A percentile compares a stretch with the other conserved stretches of the same genome.
phyloP scores from a whole-genome alignment of 1,139 yeast genomes.

The Nakaseomyces sp. region DNA sequence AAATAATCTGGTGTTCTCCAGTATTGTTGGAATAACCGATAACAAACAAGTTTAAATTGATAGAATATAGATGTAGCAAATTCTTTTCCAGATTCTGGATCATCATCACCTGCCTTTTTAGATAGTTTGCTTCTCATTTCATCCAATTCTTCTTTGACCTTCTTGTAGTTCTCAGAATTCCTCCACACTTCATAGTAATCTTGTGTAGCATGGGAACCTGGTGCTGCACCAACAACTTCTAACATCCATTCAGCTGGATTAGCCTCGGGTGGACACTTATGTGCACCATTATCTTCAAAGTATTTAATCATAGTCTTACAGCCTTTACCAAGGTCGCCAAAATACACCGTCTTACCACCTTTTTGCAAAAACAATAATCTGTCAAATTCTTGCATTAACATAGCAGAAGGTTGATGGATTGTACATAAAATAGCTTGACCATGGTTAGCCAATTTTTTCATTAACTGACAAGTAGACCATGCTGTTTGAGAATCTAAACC shows the following conservation, averaged over 20 bases:
- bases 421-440: slow-evolving; percentile 83
- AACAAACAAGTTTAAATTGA: slow-evolving; percentile 46
- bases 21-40: slow-evolving; percentile 47
- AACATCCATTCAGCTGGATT: slow-evolving; percentile 85
- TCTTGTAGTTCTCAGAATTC: slow-evolving; percentile 45
- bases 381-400: slow-evolving; percentile 68
- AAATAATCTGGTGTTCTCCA: slow-evolving; percentile 58
- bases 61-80: slow-evolving; percentile 36
- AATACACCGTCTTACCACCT: slow-evolving; percentile 75
- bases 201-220: slow-evolving; percentile 57
- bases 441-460: slow-evolving; percentile 63
- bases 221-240: slow-evolving; percentile 73
- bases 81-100: slow-evolving; percentile 23
- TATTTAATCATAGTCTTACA: slow-evolving; percentile 54
- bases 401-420: slow-evolving; percentile 77
- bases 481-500: slow-evolving; percentile 91
- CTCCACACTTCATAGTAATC: slow-evolving; percentile 64
- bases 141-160: slow-evolving; percentile 37
- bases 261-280: slow-evolving; percentile 53
- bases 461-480: slow-evolving; percentile 71
- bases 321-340: slow-evolving; percentile 67
- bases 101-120: slow-evolving; percentile 31
- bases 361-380: slow-evolving; percentile 59
- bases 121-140: slow-evolving; percentile 39
- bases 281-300: slow-evolving; percentile 64